Percentiles rank a stretch among this genome's conserved stretches.
These are phyloP conservation scores for Pseudognaphalium luteoalbum DNA, from an alignment of 129 eudicot species.

Conservation along the genomic window DNA sequence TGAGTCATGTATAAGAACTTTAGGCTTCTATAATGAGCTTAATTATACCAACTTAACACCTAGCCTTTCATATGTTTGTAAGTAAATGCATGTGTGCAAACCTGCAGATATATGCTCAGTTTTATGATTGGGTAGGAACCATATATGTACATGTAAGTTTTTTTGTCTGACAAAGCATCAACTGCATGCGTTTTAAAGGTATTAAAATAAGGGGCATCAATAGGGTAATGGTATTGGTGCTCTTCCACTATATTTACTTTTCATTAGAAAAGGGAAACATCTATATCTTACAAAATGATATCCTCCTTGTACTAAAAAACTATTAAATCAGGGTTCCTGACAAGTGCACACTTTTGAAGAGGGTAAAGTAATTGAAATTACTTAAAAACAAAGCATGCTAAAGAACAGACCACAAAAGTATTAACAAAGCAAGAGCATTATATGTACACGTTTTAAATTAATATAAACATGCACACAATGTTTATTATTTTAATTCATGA, in stretches of 20 bases:
- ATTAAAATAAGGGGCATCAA: constrained; percentile 29
- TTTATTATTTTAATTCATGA: neutral
- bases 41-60: no score
- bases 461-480: constrained; percentile 1
- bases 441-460: neutral
- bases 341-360: constrained; percentile 28
- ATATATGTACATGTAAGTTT: neutral
- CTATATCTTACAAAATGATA: constrained; percentile 34
- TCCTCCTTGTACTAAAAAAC: constrained; percentile 27
- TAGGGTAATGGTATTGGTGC: constrained; percentile 27
- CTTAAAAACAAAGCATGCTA: constrained; percentile 32
- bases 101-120: no score
- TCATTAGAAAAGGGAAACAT: constrained; percentile 28
- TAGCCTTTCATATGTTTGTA: no score
- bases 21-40: no score
- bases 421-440: constrained; percentile 24
- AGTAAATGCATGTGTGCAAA: no score
- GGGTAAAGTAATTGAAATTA: constrained; percentile 20
- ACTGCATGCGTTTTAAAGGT: constrained; percentile 18
- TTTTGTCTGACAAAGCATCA: constrained; percentile 6
- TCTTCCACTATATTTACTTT: constrained; percentile 24
- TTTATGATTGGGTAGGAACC: neutral
- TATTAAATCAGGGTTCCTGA: constrained; percentile 33
- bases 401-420: constrained; percentile 20
- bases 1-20: no score